phyloP scores from a whole-genome alignment of 768 basidiomycete species.

The Mycena maculata region DNA sequence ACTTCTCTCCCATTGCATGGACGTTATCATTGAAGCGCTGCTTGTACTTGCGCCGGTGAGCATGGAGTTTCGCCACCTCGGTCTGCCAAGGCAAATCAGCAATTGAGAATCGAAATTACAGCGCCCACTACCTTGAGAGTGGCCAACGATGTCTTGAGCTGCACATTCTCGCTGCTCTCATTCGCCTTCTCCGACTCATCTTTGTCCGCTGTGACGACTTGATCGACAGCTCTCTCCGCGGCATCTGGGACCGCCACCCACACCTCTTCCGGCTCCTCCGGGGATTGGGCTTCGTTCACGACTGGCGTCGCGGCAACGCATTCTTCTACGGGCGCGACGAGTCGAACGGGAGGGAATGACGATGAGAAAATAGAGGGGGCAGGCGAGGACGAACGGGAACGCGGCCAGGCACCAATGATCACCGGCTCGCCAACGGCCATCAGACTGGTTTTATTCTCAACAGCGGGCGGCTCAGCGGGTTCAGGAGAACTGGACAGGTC shows the following conservation, averaged over 20 bases:
- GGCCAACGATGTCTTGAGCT: slow-evolving; percentile 30
- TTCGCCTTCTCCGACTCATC: slow-evolving; percentile 12
- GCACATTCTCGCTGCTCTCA: slow-evolving; percentile 19
- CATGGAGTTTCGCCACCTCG: slow-evolving; percentile 53
- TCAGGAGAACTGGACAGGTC: slow-evolving; percentile 35
- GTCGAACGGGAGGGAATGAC: slow-evolving; percentile 22
- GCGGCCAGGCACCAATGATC: slow-evolving; percentile 58
- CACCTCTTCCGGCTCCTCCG: slow-evolving; percentile 5
- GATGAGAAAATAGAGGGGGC: slow-evolving; percentile 35
- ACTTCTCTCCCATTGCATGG: slow-evolving; percentile 52
- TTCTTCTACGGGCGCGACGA: slow-evolving; percentile 23
- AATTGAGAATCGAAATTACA: slow-evolving; percentile 5
- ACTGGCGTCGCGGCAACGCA: slow-evolving; percentile 31
- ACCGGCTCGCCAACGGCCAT: slow-evolving; percentile 46
- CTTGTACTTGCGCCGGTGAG: slow-evolving; percentile 54
- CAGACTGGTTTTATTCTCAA: neutral
- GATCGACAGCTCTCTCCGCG: neutral
- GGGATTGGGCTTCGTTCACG: slow-evolving; percentile 25
- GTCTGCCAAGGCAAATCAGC: slow-evolving; percentile 37
- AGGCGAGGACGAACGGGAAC: slow-evolving; percentile 50
- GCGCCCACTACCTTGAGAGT: slow-evolving; percentile 36
- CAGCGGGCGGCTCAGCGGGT: slow-evolving; percentile 19
- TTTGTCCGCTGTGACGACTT: slow-evolving; percentile 4
- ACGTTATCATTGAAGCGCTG: slow-evolving; percentile 55
- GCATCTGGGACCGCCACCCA: no score